Evolutionary conservation across 2,329 filamentous ascomycete genomes (phyloP).

Genomic region (Teratosphaeriaceae sp.): DNA sequence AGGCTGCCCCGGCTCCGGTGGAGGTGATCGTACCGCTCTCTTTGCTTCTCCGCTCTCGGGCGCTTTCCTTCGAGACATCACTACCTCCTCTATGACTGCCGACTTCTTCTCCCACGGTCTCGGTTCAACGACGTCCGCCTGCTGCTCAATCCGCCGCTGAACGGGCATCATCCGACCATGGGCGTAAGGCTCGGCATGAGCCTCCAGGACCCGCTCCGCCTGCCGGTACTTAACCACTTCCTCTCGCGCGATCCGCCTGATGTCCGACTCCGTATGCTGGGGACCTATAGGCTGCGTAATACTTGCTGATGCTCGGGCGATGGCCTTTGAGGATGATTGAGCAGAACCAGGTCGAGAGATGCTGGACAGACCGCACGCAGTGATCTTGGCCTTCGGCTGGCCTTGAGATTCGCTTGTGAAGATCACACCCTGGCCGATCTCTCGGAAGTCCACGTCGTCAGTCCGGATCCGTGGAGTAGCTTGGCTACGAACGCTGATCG

Average conservation of each 20-base stretch:
- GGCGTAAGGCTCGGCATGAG: slow-evolving; percentile 23
- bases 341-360: background rate
- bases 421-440: slow-evolving; percentile 1
- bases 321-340: background rate
- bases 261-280: slow-evolving; percentile 15
- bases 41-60: no score
- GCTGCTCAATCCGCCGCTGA: slow-evolving; percentile 18
- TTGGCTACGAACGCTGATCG: background rate
- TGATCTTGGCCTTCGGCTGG: background rate
- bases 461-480: background rate
- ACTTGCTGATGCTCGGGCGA: background rate
- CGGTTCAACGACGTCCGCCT: slow-evolving; percentile 11
- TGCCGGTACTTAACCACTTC: slow-evolving; percentile 28
- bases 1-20: no score
- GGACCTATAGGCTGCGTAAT: background rate
- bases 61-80: background rate
- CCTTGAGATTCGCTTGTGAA: background rate
- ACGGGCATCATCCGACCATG: slow-evolving; percentile 25
- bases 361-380: background rate
- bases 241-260: slow-evolving; percentile 27
- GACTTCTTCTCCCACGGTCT: slow-evolving; percentile 5
- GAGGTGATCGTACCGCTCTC: no score
- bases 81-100: background rate
- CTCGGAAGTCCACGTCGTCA: background rate
- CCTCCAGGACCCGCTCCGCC: slow-evolving; percentile 27